Base-by-base conservation (phyloP, 148 eudicot genomes). In the Chenopodium suecicum region DNA sequence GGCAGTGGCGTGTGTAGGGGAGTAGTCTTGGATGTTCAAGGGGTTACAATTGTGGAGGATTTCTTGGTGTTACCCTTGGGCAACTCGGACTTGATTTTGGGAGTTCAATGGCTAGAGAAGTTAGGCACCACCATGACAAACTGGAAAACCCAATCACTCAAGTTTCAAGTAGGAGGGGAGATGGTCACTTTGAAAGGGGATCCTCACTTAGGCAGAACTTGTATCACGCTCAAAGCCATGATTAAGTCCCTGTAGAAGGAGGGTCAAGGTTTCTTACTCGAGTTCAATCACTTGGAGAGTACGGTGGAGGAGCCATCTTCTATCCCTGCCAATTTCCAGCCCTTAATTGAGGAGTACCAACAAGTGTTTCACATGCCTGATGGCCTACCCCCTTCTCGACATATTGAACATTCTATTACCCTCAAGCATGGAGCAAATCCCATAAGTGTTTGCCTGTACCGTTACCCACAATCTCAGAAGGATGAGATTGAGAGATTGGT, bases 321-420 rank as follows among this genome's bases (percentile, higher is more conserved):
- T 0, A 31, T 10, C 1, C 27, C 5, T 0, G 0, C 9, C 14
- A 9, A 1, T 1, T 23, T 65, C 3, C 11, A 19, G 16, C 14
- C 37, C 37, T 34, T 34, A 4, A 34, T 34, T 34, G 37, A 34
- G 11, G 60, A 1, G 1, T 9, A 7, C 25, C 17, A 34, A 27
- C 1, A 4, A 66, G 6, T 27, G 0, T 54, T 54, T 4, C 2
- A 54, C 20, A 54, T 13, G 20, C 19, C 60, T 1, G 19, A 54
- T 0, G 60, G 52, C 10, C 2, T 48, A 9, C 19, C 60, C 16
- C 17, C 6, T 14, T 17, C 2, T 4, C 1, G 60, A 2, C 0
- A 14, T 1, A 52, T 10, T 0, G 58, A 11, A 14, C 58, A 52
- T 10, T 7, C 50, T 1, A 47, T 47, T 1, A 47, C 50, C 0